Base-by-base conservation (phyloP, 2,329 filamentous ascomycete genomes). In the Ampelomyces quisqualis region DNA sequence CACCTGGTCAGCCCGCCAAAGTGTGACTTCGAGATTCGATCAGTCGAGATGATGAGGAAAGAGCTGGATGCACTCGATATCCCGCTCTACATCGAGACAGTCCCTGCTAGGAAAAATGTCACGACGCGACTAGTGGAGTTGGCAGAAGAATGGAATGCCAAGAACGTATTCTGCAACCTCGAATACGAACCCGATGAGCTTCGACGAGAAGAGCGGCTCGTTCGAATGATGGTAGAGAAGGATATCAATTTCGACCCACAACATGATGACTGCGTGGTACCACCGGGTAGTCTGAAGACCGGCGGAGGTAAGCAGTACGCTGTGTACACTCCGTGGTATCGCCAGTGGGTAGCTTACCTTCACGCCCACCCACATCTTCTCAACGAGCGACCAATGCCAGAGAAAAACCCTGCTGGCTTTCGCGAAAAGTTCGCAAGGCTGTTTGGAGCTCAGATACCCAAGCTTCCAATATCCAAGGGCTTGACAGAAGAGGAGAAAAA, bases 121-220 rank as follows among this genome's bases (percentile, higher is more conserved):
- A 78, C 83, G 0, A 65, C 64, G 1, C 74, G 82, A 3, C 73
- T 95, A 7, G 54, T 86, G 2, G 77, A 83, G 36, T 70, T 90
- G 27, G 79, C 86, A 63, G 71, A 80, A 20, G 72, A 81, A 46
- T 95, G 88, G 89, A 80, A 79, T 0, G 85, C 81, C 1, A 84
- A 76, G 34, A 86, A 93, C 57, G 51, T 95, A 2, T 94, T 82
- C 57, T 82, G 86, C 33, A 95, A 95, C 60, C 81, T 90, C 42
- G 90, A 95, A 64, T 95, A 95, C 58, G 90, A 95, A 65, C 88
- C 94, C 0, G 90, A 96, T 60, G 90, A 95, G 69, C 69, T 95
- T 43, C 76, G 90, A 29, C 77, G 90, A 5, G 90, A 96, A 57
- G 81, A 82, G 1, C 74, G 73, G 19, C 69, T 95, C 57, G 76